phyloP scores from a whole-genome alignment of 129 eudicot species.

The Calendula officinalis region DNA sequence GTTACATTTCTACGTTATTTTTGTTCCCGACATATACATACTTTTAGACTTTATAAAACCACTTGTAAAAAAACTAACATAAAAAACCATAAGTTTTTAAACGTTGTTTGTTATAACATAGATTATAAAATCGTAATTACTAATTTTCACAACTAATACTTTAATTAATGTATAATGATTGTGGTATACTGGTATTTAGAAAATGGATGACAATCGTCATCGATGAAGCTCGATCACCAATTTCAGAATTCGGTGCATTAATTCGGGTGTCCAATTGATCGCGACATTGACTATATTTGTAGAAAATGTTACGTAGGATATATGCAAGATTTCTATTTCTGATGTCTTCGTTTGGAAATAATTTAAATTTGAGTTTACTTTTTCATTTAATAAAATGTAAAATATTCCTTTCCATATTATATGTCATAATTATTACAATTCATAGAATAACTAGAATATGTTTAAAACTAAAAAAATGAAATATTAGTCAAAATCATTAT shows the following conservation, averaged over 20 bases:
- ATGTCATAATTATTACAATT: neutral
- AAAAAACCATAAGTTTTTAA: neutral
- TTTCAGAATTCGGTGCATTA: slow-evolving; percentile 24
- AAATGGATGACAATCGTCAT: slow-evolving; percentile 15
- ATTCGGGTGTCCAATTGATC: slow-evolving; percentile 18
- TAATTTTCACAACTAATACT: too few species aligned
- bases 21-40: neutral
- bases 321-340: slow-evolving; percentile 2
- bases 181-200: too few species aligned
- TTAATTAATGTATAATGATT: too few species aligned
- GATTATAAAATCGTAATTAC: neutral
- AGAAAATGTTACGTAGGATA: neutral
- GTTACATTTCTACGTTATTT: neutral
- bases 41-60: neutral
- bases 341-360: neutral
- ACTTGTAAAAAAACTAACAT: neutral
- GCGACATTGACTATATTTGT: slow-evolving; percentile 21
- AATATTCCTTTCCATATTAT: neutral
- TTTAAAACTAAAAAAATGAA: neutral
- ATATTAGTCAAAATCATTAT: neutral
- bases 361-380: neutral
- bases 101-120: neutral
- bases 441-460: neutral
- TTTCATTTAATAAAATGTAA: neutral
- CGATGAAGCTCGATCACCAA: slow-evolving; percentile 10